Evolutionary conservation across 2,329 filamentous ascomycete genomes (phyloP).

Genomic region (Aurifilum marmelostoma): DNA sequence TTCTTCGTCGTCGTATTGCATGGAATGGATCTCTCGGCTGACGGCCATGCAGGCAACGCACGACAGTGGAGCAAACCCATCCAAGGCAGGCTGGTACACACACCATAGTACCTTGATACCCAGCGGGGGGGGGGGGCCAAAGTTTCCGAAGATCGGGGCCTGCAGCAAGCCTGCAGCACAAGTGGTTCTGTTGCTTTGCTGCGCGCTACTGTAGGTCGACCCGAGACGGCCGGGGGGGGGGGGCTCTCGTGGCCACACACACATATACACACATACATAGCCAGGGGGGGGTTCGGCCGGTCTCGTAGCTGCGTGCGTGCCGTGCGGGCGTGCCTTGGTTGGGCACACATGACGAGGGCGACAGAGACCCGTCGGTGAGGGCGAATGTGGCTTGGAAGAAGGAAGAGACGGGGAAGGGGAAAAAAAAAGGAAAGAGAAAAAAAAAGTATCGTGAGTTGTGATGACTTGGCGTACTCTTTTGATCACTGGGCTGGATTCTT

Average conservation of each 20-base stretch:
- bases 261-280: neutral
- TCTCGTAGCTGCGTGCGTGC: neutral
- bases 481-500: neutral
- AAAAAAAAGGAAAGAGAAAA: neutral
- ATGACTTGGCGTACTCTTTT: neutral
- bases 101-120: neutral
- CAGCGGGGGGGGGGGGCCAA: neutral
- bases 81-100: no score
- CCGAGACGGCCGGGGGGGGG: neutral
- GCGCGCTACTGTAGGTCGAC: neutral
- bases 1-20: neutral
- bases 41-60: neutral
- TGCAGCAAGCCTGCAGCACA: no score
- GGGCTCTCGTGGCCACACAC: neutral
- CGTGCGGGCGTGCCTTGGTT: neutral
- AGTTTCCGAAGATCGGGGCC: neutral
- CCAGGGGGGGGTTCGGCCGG: no score
- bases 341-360: conserved; percentile 18
- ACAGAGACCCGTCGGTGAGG: conserved; percentile 22
- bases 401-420: no score
- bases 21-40: neutral
- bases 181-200: neutral
- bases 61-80: neutral
- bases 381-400: neutral
- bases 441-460: conserved; percentile 3